Conservation (phyloP, 129 eudicot genomes). For the Flaveria sonorensis region DNA sequence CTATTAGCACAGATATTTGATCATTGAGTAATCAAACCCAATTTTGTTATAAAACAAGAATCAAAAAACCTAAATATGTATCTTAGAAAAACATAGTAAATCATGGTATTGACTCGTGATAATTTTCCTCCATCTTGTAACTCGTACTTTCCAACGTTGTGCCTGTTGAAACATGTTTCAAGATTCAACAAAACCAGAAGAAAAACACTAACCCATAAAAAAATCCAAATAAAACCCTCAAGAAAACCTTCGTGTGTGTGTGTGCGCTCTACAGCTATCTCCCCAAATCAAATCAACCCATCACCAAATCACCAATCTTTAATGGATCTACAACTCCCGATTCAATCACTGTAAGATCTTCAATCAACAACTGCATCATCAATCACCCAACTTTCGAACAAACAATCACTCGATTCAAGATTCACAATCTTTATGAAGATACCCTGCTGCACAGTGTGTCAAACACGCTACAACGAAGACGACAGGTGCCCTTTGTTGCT, state of each 20-base stretch:
- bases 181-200: conserved; percentile 32
- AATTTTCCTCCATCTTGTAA: not conserved
- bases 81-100: too few relatives aligned
- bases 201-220: conserved; percentile 6
- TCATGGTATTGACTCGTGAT: not conserved
- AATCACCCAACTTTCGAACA: not conserved
- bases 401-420: not conserved
- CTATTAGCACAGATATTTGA: too few relatives aligned
- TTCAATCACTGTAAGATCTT: conserved; percentile 29
- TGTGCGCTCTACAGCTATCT: conserved; percentile 41
- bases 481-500: conserved; percentile 81
- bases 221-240: conserved; percentile 13
- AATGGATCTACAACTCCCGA: conserved; percentile 37
- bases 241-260: conserved; percentile 11
- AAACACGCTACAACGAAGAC: conserved; percentile 78
- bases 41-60: too few relatives aligned
- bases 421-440: conserved; percentile 58
- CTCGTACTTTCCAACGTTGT: not conserved
- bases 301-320: conserved; percentile 14
- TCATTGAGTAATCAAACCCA: too few relatives aligned
- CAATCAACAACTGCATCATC: not conserved
- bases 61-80: too few relatives aligned
- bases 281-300: conserved; percentile 30
- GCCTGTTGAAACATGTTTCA: conserved; percentile 13
- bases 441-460: conserved; percentile 81